These are phyloP conservation scores for Hypoxylon sp. DNA, from an alignment of 2,329 filamentous ascomycete genomes.

Conservation along the genomic window DNA sequence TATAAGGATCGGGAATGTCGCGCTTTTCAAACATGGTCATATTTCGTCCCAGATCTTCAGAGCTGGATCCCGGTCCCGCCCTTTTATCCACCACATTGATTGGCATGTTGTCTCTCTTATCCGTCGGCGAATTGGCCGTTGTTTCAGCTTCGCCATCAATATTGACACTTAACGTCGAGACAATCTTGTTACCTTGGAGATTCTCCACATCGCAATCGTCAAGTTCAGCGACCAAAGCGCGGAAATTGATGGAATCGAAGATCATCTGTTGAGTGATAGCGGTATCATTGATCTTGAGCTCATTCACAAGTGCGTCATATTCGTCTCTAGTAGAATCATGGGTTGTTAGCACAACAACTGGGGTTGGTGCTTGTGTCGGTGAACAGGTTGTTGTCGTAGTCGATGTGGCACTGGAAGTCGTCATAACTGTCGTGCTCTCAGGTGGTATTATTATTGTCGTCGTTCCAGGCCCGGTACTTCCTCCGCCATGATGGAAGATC, in stretches of 20 bases:
- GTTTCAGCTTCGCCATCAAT: neutral
- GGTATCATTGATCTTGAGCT: neutral
- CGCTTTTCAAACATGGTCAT: neutral
- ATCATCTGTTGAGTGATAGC: neutral
- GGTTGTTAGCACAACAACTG: neutral
- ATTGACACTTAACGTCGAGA: neutral
- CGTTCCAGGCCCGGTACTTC: neutral
- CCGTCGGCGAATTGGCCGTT: neutral
- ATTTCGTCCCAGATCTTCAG: neutral
- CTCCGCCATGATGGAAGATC: neutral
- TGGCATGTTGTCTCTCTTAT: neutral
- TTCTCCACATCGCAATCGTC: neutral
- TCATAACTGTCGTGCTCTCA: neutral
- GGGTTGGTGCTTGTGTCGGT: neutral
- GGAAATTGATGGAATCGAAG: neutral
- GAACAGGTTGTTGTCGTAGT: neutral
- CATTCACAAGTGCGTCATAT: neutral
- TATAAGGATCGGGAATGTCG: neutral
- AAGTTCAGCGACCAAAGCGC: neutral
- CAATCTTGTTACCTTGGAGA: neutral
- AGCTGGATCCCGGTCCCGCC: neutral
- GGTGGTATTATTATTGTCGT: neutral
- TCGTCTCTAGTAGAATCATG: neutral
- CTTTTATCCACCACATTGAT: neutral
- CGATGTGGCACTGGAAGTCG: neutral